Conservation (phyloP, 2,329 filamentous ascomycete genomes). For the Eutypa lata region DNA sequence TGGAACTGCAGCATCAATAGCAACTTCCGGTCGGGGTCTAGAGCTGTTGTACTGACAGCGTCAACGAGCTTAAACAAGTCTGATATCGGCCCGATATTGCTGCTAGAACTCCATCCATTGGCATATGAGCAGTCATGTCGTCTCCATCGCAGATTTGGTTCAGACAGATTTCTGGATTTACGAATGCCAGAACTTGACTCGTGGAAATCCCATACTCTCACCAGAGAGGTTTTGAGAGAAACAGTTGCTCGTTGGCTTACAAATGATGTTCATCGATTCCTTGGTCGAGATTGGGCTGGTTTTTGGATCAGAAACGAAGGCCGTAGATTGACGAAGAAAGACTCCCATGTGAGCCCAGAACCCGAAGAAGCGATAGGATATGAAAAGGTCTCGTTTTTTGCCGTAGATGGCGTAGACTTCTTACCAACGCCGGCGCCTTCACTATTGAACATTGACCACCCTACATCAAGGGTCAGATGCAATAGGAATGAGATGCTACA, state of each 20-base stretch:
- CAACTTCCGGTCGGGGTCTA: conserved; percentile 27
- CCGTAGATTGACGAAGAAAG: conserved; percentile 30
- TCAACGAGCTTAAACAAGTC: conserved; percentile 31
- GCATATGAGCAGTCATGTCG: conserved; percentile 45
- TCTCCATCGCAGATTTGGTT: conserved; percentile 47
- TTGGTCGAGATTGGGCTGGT: conserved; percentile 40
- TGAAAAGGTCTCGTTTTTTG: conserved; percentile 48
- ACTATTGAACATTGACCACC: no score
- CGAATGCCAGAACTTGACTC: conserved; percentile 40
- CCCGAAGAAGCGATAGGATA: conserved; percentile 20
- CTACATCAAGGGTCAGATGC: background rate
- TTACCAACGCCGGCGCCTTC: conserved; percentile 20
- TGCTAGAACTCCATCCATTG: conserved; percentile 41
- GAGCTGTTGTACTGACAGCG: conserved; percentile 37
- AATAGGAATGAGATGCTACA: conserved; percentile 37
- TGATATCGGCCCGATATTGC: conserved; percentile 34
- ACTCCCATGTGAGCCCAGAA: conserved; percentile 20
- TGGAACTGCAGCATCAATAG: conserved; percentile 38
- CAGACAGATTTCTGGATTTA: conserved; percentile 52
- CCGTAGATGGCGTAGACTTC: conserved; percentile 42
- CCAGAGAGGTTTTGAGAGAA: conserved; percentile 24
- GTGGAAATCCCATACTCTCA: conserved; percentile 20
- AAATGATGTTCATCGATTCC: conserved; percentile 33
- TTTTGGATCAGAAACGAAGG: conserved; percentile 37
- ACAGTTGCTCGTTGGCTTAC: conserved; percentile 36